A percentile compares a stretch with the other conserved stretches of the same genome.
phyloP scores from a whole-genome alignment of 2,329 filamentous ascomycete species.

The Neocucurbitaria cava region DNA sequence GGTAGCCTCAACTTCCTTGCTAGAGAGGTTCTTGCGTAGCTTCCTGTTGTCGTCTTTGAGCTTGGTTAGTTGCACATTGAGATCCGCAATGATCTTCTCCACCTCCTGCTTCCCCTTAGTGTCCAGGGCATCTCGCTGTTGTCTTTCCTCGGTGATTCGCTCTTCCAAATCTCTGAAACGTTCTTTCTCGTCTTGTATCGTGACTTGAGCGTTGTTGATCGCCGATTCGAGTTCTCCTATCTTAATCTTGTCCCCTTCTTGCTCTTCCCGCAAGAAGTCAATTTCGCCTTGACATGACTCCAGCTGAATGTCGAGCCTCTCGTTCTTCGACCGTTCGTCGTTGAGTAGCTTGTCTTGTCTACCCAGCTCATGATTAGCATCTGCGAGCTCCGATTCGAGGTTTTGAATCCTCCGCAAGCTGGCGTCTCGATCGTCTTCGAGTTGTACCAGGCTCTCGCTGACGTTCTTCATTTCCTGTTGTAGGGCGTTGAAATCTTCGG shows the following conservation, averaged over 20 bases:
- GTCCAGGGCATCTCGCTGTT: conserved; percentile 85
- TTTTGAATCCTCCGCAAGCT: conserved; percentile 81
- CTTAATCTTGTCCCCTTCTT: conserved; percentile 96
- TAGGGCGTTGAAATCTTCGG: conserved; percentile 88
- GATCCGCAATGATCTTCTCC: conserved; percentile 89
- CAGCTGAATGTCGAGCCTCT: conserved; percentile 86
- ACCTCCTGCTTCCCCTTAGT: conserved; percentile 93
- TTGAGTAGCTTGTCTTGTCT: conserved; percentile 82
- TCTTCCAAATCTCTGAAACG: conserved; percentile 61
- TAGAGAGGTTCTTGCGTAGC: conserved; percentile 81
- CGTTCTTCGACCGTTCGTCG: conserved; percentile 86
- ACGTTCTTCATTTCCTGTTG: conserved; percentile 93
- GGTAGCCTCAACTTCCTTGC: conserved; percentile 84
- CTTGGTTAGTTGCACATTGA: conserved; percentile 81
- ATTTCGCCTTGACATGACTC: conserved; percentile 94
- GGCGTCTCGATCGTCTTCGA: conserved; percentile 87
- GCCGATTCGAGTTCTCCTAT: conserved; percentile 91
- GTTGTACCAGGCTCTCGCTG: conserved; percentile 81
- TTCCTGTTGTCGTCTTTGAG: conserved; percentile 86
- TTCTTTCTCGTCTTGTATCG: conserved; percentile 84
- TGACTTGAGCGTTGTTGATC: conserved; percentile 78
- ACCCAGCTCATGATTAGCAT: conserved; percentile 86
- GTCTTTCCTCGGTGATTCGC: conserved; percentile 78
- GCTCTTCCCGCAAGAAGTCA: conserved; percentile 92
- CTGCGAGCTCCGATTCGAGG: conserved; percentile 80